Percentiles rank a stretch among this genome's conserved stretches.
Conservation (phyloP, 2,329 filamentous ascomycete species). For the Stachybotrys elegans region DNA sequence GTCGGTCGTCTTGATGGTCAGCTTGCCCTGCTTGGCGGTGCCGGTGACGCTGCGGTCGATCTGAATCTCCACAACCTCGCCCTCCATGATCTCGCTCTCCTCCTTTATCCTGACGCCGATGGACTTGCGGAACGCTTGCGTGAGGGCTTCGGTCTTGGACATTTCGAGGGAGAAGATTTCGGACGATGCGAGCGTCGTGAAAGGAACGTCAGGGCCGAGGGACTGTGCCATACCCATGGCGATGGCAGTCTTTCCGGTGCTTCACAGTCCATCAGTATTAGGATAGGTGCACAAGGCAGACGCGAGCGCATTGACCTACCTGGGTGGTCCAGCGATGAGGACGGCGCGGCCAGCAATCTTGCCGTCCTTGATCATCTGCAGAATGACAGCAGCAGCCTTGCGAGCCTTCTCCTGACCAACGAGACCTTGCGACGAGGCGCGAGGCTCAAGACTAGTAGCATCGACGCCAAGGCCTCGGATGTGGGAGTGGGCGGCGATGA, state of each 20-base stretch:
- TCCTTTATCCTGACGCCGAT: constrained; percentile 98
- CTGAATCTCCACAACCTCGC: constrained; percentile 97
- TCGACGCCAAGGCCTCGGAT: constrained; percentile 95
- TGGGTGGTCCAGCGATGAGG: constrained; percentile 89
- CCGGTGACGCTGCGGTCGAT: constrained; percentile 96
- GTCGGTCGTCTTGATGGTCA: constrained; percentile 98
- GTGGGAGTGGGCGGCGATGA: constrained; percentile 97
- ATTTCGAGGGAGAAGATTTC: constrained; percentile 99
- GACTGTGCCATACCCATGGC: constrained; percentile 99
- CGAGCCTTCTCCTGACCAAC: constrained; percentile 95
- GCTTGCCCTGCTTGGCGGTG: constrained; percentile 95
- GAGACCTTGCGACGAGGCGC: constrained; percentile 80
- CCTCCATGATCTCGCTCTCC: constrained; percentile 98
- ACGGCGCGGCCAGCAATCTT: constrained; percentile 96
- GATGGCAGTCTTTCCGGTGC: constrained; percentile 97
- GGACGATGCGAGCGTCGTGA: constrained; percentile 90
- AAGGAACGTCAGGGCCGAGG: constrained; percentile 87
- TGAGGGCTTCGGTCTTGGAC: constrained; percentile 98
- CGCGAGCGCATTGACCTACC: constrained; percentile 34
- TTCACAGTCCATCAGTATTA: constrained; percentile 24
- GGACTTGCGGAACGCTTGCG: constrained; percentile 97
- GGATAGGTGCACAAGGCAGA: constrained; percentile 4
- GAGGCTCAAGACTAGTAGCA: constrained; percentile 82
- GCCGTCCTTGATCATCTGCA: constrained; percentile 98
- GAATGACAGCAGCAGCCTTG: constrained; percentile 90